Conservation (phyloP, 176 grass and related monocot genomes). For the Sorghum bicolor region DNA sequence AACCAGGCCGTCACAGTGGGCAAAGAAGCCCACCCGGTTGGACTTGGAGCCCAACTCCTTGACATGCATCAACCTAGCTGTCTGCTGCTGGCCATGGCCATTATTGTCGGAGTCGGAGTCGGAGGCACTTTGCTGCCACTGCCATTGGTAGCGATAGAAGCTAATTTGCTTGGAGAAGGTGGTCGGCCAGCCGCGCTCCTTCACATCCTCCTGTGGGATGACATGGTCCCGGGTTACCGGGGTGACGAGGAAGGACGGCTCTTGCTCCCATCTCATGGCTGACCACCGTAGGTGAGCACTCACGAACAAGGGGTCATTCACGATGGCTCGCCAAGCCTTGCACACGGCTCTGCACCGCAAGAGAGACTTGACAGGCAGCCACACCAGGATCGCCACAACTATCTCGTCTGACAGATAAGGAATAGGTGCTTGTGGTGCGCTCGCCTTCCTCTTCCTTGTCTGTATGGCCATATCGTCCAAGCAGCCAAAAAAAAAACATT, state of each 20-base stretch:
- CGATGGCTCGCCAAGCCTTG: neutral
- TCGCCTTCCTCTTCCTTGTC: too few species aligned
- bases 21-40: neutral
- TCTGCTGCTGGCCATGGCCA: neutral
- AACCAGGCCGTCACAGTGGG: constrained; percentile 22
- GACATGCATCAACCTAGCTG: neutral
- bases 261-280: neutral
- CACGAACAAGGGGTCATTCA: neutral
- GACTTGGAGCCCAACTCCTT: neutral
- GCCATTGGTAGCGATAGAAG: neutral
- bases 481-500: too few species aligned
- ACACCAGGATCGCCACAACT: neutral
- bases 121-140: neutral
- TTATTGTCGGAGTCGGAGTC: too few species aligned
- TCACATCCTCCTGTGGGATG: neutral
- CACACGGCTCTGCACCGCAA: neutral
- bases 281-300: neutral
- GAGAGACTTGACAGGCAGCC: neutral
- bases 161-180: neutral
- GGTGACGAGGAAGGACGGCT: neutral
- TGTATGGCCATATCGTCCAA: too few species aligned
- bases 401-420: neutral
- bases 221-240: neutral
- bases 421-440: too few species aligned
- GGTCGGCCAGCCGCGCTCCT: neutral